These are phyloP conservation scores for Handroanthus guayacan DNA, from an alignment of 257 asterid genomes.

Conservation along the genomic window DNA sequence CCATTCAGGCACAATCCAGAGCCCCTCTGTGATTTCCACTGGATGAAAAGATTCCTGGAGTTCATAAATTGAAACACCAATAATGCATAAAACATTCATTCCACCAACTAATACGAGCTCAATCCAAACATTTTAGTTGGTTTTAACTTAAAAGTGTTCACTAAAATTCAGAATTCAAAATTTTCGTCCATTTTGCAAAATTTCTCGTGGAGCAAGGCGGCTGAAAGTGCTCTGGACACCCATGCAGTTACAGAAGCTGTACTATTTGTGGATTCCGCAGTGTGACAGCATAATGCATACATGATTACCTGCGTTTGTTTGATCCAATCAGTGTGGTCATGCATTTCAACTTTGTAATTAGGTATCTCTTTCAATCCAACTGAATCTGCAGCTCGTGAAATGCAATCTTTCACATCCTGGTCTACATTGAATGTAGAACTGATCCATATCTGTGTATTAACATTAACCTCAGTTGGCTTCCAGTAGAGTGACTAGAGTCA, in stretches of 20 bases:
- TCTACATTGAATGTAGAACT: constrained; percentile 60
- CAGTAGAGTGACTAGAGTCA: constrained; percentile 13
- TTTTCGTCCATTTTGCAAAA: not conserved
- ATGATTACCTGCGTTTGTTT: constrained; percentile 65
- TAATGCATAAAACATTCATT: not conserved
- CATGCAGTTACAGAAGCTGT: not conserved
- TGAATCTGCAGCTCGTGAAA: constrained; percentile 79
- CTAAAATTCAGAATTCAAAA: not conserved
- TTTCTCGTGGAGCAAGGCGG: not conserved
- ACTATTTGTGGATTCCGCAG: not conserved
- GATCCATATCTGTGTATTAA: constrained; percentile 65
- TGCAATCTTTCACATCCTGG: constrained; percentile 79
- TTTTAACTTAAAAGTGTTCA: not conserved
- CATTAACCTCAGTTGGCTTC: constrained; percentile 20
- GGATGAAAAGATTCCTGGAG: constrained; percentile 88
- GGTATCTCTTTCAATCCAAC: constrained; percentile 81
- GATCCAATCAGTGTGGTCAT: constrained; percentile 85
- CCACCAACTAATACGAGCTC: not conserved
- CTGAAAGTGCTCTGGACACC: not conserved
- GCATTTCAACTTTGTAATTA: constrained; percentile 61
- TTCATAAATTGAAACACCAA: not conserved
- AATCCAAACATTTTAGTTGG: not conserved
- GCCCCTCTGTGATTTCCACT: constrained; percentile 72
- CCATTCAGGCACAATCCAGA: constrained; percentile 98
- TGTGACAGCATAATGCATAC: not conserved